These are phyloP conservation scores for Cryptococcus sp. DNA, from an alignment of 1,284 basidiomycete species.

Conservation along the genomic window DNA sequence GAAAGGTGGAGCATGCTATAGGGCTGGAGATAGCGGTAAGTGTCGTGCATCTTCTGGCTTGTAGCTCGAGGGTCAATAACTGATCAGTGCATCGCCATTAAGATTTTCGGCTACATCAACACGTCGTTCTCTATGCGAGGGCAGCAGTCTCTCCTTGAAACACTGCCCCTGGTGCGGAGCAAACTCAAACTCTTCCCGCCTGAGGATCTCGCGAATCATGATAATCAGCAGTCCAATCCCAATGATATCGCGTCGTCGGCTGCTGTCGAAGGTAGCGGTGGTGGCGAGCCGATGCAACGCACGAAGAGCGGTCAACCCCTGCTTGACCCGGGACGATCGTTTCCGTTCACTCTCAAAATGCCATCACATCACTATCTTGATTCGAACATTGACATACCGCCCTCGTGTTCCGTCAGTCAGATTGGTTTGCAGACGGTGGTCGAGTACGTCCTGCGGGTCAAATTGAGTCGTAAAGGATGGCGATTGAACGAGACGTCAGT, in stretches of 20 bases:
- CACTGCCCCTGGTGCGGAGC: slow-evolving; percentile 28
- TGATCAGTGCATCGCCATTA: neutral
- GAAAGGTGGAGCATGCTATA: slow-evolving; percentile 35
- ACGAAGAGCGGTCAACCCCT: slow-evolving; percentile 21
- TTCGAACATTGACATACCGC: slow-evolving; percentile 29
- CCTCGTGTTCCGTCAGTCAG: slow-evolving; percentile 32
- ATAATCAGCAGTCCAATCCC: too few relatives aligned
- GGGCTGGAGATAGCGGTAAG: slow-evolving; percentile 36
- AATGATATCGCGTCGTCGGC: neutral
- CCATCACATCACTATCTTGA: slow-evolving; percentile 29
- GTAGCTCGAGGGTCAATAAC: neutral
- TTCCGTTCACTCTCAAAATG: slow-evolving; percentile 35
- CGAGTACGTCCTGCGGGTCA: slow-evolving; percentile 37
- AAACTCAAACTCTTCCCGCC: slow-evolving; percentile 25
- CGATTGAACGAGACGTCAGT: slow-evolving; percentile 41
- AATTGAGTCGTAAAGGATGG: slow-evolving; percentile 35
- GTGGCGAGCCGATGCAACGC: neutral
- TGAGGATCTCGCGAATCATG: too few relatives aligned
- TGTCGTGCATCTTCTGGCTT: neutral
- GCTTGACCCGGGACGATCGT: slow-evolving; percentile 23
- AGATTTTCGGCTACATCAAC: slow-evolving; percentile 37
- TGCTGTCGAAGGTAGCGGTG: neutral
- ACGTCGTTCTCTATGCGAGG: slow-evolving; percentile 39
- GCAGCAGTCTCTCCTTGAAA: slow-evolving; percentile 41
- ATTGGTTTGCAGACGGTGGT: slow-evolving; percentile 38